These are phyloP conservation scores for Thielaviopsis punctulata DNA, from an alignment of 2,329 filamentous ascomycete genomes.

Conservation along the genomic window DNA sequence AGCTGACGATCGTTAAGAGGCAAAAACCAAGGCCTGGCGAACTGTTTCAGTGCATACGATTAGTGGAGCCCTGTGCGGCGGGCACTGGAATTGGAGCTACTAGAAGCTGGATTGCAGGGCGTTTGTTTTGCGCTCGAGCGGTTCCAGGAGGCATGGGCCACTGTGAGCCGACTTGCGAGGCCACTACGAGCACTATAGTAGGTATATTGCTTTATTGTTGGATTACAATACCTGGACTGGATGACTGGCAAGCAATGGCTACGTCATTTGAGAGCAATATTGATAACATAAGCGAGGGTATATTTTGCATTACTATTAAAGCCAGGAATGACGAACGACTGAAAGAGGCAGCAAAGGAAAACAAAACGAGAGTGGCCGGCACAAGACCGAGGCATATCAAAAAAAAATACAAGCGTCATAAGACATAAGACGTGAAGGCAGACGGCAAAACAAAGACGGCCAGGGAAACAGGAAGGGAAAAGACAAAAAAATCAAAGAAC, in stretches of 20 bases:
- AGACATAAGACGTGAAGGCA: neutral
- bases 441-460: neutral
- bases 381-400: neutral
- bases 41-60: neutral
- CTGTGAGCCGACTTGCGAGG: too few relatives aligned
- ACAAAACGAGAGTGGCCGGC: neutral
- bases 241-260: too few relatives aligned
- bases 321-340: neutral
- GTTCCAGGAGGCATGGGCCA: too few relatives aligned
- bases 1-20: neutral
- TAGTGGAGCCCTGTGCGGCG: neutral
- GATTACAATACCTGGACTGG: too few relatives aligned
- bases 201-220: too few relatives aligned
- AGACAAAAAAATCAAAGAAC: neutral
- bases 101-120: neutral
- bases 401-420: too few relatives aligned
- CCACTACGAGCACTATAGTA: too few relatives aligned
- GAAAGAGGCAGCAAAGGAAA: too few relatives aligned
- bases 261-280: neutral
- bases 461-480: neutral
- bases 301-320: neutral
- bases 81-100: neutral
- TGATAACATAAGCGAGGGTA: neutral
- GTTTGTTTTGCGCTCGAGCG: too few relatives aligned
- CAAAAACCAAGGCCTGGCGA: too few relatives aligned